Evolutionary conservation across 1,284 basidiomycete genomes (phyloP), one percentile per base, ranked within the genome.

Genomic region (Inonotus hispidus): DNA sequence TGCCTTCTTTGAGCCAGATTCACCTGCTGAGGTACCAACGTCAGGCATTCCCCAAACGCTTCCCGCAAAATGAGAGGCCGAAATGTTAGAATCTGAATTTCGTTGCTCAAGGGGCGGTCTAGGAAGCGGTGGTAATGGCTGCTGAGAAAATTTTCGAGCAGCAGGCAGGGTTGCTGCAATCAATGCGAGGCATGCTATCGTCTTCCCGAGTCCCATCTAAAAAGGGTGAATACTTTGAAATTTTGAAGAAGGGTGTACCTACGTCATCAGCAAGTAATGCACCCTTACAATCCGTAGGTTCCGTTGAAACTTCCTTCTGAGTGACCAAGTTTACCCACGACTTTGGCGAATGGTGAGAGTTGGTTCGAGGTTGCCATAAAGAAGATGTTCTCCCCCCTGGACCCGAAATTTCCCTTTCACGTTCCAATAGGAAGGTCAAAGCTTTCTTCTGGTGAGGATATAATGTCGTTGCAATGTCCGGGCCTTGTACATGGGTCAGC

Each of bases 401-500:
- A 21, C 79, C 77, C 27, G 73, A 71, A 61, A 80, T 80, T 71
- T 93, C 90, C 54, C 84, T 82, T 74, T 99, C 97, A 43, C 95
- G 85, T 68, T 96, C 93, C n/a, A 98, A 80, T 53, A 99, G 77
- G 74, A 99, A 99, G 0, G 95, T 94, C 23, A 99, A 80, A 23
- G 95, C 97, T 73, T 97, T 96, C 76, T 96, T 96, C 77, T 99
- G 97, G 77, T 99, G 97, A 16, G 95, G 92, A 73, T 98, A 98
- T 7, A 99, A 79, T 49, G 75, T 81, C n/a, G 97, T 97, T 38
- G 87, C 87, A 64, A 99, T 85, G 69, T 93, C 86, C n/a, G 82
- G 74, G 50, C 80, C 92, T 94, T 69, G 16, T 10, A 55, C 10
- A 25, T 32, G 41, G 21, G 13, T 50, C 21, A 27, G 21, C 21